phyloP scores from a whole-genome alignment of 2,329 filamentous ascomycete genomes.

The Sclerotinia spermophila region DNA sequence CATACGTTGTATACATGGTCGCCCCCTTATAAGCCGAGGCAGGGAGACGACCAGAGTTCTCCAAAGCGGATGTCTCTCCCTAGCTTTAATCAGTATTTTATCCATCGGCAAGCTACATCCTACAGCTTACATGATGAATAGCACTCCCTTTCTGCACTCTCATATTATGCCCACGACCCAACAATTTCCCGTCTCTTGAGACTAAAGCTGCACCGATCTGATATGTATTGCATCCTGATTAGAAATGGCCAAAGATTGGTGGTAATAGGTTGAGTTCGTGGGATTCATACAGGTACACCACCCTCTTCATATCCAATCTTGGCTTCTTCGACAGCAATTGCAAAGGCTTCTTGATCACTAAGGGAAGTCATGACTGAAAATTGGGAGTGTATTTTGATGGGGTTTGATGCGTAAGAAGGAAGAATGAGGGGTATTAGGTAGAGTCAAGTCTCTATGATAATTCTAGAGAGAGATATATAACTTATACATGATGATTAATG shows the following conservation, averaged over 20 bases:
- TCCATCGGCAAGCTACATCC: background rate
- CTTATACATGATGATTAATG: background rate
- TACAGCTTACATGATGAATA: constrained; percentile 61
- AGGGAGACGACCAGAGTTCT: constrained; percentile 68
- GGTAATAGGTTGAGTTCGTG: background rate
- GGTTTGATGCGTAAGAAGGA: background rate
- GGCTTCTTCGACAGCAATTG: constrained; percentile 48
- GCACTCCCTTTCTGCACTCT: constrained; percentile 68
- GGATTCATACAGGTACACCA: constrained; percentile 44
- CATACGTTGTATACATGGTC: constrained; percentile 74
- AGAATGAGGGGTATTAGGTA: background rate
- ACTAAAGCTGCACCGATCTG: constrained; percentile 58
- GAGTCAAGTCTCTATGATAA: background rate
- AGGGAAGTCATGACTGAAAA: constrained; percentile 1
- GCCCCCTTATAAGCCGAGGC: constrained; percentile 65
- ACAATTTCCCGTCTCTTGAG: constrained; percentile 63
- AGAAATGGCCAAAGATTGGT: background rate
- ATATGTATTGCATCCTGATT: background rate
- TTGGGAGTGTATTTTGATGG: background rate
- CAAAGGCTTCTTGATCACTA: constrained; percentile 43
- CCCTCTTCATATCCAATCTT: constrained; percentile 45
- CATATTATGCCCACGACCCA: constrained; percentile 73
- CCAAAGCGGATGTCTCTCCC: constrained; percentile 74
- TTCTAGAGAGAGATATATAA: background rate
- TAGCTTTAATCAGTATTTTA: constrained; percentile 37